phyloP scores from a whole-genome alignment of 331 rosid genomes.

The Quercus lobata region DNA sequence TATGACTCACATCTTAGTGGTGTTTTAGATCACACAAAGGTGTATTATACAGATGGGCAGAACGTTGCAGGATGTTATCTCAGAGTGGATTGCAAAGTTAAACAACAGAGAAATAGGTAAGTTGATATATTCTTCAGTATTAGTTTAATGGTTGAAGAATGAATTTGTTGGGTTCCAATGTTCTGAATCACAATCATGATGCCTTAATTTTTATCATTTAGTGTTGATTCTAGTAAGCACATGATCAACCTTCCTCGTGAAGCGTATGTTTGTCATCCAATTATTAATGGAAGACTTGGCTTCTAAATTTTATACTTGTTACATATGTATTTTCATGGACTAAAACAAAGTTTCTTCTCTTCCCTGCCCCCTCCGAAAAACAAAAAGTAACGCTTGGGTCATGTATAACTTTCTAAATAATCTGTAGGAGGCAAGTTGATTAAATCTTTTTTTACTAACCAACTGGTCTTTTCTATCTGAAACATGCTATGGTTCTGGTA shows the following conservation, averaged over 20 bases:
- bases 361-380: no score
- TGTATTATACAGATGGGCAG: conserved; percentile 78
- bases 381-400: no score
- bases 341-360: no score
- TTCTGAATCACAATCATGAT: neutral
- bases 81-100: conserved; percentile 70
- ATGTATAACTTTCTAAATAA: no score
- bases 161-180: neutral
- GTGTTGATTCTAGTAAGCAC: neutral
- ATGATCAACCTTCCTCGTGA: neutral
- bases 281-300: neutral
- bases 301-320: neutral
- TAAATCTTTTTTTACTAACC: no score
- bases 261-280: neutral
- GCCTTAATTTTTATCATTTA: neutral
- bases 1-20: conserved; percentile 3
- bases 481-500: neutral
- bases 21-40: conserved; percentile 65
- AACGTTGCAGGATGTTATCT: conserved; percentile 72
- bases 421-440: no score
- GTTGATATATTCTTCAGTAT: conserved; percentile 1
- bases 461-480: neutral
- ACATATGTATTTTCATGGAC: no score
- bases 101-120: conserved; percentile 69
- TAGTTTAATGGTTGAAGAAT: neutral